Evolutionary conservation across 2,329 filamentous ascomycete genomes (phyloP).

Genomic region (Apiospora malaysiana): DNA sequence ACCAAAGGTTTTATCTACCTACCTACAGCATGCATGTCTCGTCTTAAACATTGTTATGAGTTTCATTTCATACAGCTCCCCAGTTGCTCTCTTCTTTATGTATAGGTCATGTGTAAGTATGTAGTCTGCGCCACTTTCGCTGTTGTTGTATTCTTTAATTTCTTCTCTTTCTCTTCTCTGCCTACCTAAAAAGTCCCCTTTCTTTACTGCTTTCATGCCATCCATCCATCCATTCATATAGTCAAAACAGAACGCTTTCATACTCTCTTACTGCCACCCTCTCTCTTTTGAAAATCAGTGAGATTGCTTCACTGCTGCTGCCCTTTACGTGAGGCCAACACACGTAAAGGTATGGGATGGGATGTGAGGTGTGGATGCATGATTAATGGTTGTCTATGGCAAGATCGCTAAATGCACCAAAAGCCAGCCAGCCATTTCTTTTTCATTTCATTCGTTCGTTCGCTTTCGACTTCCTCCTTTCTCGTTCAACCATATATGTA

Average conservation of each 20-base stretch:
- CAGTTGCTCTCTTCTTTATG: neutral
- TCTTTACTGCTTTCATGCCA: neutral
- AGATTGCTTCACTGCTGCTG: neutral
- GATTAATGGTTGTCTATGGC: conserved; percentile 11
- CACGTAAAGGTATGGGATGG: neutral
- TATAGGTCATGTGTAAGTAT: no score
- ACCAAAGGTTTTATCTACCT: no score
- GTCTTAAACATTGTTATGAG: no score
- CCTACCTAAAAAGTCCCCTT: neutral
- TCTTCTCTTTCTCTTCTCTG: neutral
- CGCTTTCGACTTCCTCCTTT: neutral
- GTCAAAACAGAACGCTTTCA: neutral
- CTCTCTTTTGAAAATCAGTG: no score
- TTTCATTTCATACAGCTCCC: neutral
- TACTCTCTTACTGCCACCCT: neutral
- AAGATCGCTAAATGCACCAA: conserved; percentile 19
- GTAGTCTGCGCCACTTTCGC: neutral
- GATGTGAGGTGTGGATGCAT: neutral
- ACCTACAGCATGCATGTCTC: neutral
- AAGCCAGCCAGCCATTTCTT: neutral
- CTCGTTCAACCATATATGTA: neutral
- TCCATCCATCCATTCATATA: neutral
- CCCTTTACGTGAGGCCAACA: neutral
- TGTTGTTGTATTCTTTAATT: neutral
- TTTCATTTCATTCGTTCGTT: neutral